A percentile compares a stretch with the other conserved stretches of the same genome.
Evolutionary conservation across 2,329 filamentous ascomycete species (phyloP).

Genomic region (Diaporthe humulicola): DNA sequence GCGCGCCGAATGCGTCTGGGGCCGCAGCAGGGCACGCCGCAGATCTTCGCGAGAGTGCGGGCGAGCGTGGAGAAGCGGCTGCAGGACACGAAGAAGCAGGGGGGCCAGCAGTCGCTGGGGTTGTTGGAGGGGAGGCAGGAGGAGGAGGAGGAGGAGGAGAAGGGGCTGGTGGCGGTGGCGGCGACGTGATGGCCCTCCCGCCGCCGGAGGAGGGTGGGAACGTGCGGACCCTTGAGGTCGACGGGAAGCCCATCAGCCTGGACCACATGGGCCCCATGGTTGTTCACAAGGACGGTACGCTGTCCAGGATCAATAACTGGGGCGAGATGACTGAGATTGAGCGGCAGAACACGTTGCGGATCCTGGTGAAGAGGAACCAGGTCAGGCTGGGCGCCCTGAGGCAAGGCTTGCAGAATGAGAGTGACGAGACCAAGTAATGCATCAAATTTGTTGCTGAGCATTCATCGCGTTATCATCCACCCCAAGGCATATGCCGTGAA

Average conservation of each 20-base stretch:
- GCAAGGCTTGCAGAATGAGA: conserved; percentile 48
- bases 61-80: neutral
- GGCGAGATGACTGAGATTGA: conserved; percentile 77
- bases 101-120: conserved; percentile 4
- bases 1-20: conserved; percentile 14
- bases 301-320: conserved; percentile 82
- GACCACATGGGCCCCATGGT: conserved; percentile 81
- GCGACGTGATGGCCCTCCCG: conserved; percentile 36
- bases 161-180: neutral
- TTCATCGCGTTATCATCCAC: neutral
- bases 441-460: neutral
- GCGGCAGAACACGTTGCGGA: conserved; percentile 73
- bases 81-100: neutral
- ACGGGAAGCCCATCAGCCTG: conserved; percentile 65
- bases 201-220: neutral
- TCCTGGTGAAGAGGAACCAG: conserved; percentile 79
- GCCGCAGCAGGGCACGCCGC: conserved; percentile 23
- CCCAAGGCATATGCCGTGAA: neutral
- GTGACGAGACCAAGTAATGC: conserved; percentile 43
- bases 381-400: conserved; percentile 69
- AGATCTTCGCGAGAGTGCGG: conserved; percentile 17
- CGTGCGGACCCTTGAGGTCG: conserved; percentile 46
- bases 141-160: neutral
- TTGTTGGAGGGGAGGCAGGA: neutral
- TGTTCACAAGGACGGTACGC: conserved; percentile 78